phyloP scores from a whole-genome alignment of 306 rosid species.

The Cajanus cajan region DNA sequence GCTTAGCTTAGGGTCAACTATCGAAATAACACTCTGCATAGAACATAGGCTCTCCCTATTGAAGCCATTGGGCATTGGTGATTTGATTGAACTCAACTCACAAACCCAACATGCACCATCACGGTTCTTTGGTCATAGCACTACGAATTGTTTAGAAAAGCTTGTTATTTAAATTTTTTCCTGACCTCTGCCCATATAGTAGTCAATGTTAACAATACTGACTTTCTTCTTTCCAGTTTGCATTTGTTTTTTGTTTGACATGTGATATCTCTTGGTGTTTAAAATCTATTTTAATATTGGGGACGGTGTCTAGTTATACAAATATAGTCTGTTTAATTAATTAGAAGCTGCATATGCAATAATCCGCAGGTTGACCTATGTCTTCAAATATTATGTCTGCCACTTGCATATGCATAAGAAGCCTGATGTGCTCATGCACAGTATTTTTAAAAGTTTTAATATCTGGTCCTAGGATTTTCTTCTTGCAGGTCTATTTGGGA shows the following conservation, averaged over 20 bases:
- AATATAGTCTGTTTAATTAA: neutral
- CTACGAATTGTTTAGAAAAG: neutral
- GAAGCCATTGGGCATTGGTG: neutral
- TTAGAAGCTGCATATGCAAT: neutral
- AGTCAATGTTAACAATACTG: neutral
- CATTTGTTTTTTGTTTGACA: neutral
- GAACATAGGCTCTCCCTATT: neutral
- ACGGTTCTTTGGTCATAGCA: neutral
- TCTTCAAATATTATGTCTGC: neutral
- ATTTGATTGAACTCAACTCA: neutral
- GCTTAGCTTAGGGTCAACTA: too few relatives aligned
- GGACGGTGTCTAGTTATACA: neutral
- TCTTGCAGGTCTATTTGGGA: conserved; percentile 82
- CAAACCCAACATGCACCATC: neutral
- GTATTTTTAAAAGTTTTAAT: neutral
- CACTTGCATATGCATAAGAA: neutral
- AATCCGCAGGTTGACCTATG: neutral
- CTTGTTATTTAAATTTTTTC: neutral
- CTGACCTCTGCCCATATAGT: neutral
- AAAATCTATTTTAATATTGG: neutral
- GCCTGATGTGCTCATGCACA: neutral
- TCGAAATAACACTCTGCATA: neutral
- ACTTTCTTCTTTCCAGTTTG: neutral
- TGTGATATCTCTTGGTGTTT: neutral
- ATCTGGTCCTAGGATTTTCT: conserved; percentile 3